phyloP scores from a whole-genome alignment of 2,329 filamentous ascomycete genomes.

The Pseudocercospora vitis region DNA sequence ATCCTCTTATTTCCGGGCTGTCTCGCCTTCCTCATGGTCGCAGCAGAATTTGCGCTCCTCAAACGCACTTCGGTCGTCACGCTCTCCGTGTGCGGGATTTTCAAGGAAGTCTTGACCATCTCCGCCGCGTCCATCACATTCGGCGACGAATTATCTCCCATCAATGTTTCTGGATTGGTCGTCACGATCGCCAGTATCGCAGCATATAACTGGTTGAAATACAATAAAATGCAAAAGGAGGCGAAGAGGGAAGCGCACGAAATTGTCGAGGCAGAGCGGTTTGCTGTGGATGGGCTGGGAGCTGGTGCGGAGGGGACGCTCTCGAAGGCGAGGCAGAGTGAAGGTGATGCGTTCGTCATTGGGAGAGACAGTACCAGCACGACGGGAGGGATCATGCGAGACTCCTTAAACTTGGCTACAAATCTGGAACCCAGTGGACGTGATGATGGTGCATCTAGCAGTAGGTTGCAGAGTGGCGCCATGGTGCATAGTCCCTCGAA shows the following conservation, averaged over 20 bases:
- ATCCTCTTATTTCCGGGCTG: constrained; percentile 86
- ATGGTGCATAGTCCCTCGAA: constrained; percentile 24
- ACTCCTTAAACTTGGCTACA: constrained; percentile 24
- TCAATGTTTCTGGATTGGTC: constrained; percentile 85
- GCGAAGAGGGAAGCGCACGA: constrained; percentile 55
- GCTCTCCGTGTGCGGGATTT: constrained; percentile 93
- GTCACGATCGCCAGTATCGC: constrained; percentile 82
- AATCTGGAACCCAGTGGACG: constrained; percentile 15
- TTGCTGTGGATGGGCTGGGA: not conserved
- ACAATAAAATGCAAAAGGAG: constrained; percentile 80
- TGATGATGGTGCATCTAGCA: constrained; percentile 27
- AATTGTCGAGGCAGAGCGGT: constrained; percentile 37
- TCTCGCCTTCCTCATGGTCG: constrained; percentile 95
- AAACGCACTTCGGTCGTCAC: constrained; percentile 96
- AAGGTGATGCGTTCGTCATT: constrained; percentile 21
- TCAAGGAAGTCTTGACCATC: constrained; percentile 98
- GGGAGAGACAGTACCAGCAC: constrained; percentile 33
- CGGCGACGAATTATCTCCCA: constrained; percentile 77
- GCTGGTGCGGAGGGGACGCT: not conserved
- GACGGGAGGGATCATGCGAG: constrained; percentile 26
- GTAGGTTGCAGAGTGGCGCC: not conserved
- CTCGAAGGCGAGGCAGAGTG: constrained; percentile 6
- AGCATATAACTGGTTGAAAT: constrained; percentile 93
- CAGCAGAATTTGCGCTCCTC: constrained; percentile 90
- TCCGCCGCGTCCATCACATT: constrained; percentile 84